Evolutionary conservation across 768 basidiomycete species (phyloP).

Genomic region (Phlegmacium glaucopus): DNA sequence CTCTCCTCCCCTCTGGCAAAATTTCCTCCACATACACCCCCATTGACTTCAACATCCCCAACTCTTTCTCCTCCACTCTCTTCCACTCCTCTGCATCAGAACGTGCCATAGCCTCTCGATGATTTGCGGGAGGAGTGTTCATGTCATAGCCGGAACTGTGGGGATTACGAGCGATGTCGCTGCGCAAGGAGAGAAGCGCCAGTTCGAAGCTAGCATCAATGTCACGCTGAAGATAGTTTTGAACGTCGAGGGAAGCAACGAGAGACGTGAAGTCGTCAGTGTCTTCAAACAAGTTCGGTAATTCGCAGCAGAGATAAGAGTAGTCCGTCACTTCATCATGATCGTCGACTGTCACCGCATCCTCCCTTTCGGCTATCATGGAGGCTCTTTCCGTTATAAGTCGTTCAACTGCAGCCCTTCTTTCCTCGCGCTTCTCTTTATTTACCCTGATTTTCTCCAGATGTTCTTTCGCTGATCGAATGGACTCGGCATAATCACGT

Average conservation of each 20-base stretch:
- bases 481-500: not conserved
- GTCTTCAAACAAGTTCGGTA: not conserved
- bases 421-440: not conserved
- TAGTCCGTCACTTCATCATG: too few species aligned
- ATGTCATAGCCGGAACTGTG: slow-evolving; percentile 4
- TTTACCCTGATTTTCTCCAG: not conserved
- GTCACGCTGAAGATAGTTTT: slow-evolving; percentile 8
- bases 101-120: slow-evolving; percentile 8
- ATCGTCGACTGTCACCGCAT: not conserved
- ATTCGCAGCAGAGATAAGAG: too few species aligned
- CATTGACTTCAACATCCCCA: slow-evolving; percentile 8
- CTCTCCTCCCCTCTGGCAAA: slow-evolving; percentile 7
- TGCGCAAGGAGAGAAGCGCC: slow-evolving; percentile 4
- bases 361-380: not conserved
- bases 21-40: slow-evolving; percentile 5
- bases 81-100: slow-evolving; percentile 7
- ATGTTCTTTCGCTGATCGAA: not conserved
- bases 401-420: not conserved
- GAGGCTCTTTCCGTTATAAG: not conserved
- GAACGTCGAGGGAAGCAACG: slow-evolving; percentile 6
- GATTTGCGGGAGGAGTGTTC: slow-evolving; percentile 2
- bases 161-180: slow-evolving; percentile 2
- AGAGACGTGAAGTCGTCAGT: not conserved
- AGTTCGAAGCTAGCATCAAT: slow-evolving; percentile 3
- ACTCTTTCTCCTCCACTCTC: slow-evolving; percentile 8